Evolutionary conservation across 169 alveolate genomes (phyloP).

Genomic region (Pseudocohnilembus persalinus): DNA sequence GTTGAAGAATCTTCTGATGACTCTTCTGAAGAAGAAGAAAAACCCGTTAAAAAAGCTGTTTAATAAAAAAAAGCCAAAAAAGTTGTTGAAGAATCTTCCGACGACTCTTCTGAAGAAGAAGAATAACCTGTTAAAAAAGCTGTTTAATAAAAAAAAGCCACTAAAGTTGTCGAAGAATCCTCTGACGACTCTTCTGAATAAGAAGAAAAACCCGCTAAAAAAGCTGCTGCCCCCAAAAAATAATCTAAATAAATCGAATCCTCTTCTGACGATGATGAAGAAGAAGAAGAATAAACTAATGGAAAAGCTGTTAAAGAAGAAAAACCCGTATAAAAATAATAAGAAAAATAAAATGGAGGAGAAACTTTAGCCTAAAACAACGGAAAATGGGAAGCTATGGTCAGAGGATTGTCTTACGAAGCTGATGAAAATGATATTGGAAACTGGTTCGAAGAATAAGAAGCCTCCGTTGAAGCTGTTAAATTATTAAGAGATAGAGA

Average conservation of each 20-base stretch:
- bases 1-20: neutral
- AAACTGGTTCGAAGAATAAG: slow-evolving; percentile 27
- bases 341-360: neutral
- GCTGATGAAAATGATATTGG: slow-evolving; percentile 35
- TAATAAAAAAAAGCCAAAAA: slow-evolving; percentile 1
- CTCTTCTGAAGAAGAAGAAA: neutral
- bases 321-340: neutral
- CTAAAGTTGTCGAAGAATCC: slow-evolving; percentile 9
- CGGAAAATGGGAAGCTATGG: slow-evolving; percentile 27
- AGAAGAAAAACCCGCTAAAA: slow-evolving; percentile 5
- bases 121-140: slow-evolving; percentile 27
- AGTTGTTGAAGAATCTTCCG: slow-evolving; percentile 8
- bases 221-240: neutral
- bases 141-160: neutral
- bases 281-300: neutral
- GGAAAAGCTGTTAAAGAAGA: neutral
- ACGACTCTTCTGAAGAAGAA: slow-evolving; percentile 18
- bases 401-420: slow-evolving; percentile 35
- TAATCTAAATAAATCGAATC: neutral
- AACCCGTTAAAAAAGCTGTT: slow-evolving; percentile 5
- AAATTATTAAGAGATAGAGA: slow-evolving; percentile 36
- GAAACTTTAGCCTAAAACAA: neutral
- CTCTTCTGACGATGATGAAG: slow-evolving; percentile 1
- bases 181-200: neutral
- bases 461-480: slow-evolving; percentile 16